phyloP scores from a whole-genome alignment of 177 flowering plant genomes.

The Vitis hybrid region DNA sequence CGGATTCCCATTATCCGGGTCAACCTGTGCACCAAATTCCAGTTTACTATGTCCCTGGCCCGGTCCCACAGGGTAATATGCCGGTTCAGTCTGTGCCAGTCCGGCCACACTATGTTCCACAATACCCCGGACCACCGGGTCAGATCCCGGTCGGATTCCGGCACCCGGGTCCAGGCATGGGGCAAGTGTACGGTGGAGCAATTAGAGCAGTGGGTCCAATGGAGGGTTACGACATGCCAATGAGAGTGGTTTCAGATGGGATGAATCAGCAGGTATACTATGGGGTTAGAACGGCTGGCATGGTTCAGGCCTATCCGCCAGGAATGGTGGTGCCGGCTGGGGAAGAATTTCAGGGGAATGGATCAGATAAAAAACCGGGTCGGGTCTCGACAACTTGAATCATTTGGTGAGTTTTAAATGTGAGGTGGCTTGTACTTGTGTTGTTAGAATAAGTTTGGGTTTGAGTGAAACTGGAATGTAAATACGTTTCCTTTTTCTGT shows the following conservation, averaged over 20 bases:
- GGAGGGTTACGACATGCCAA: constrained; percentile 31
- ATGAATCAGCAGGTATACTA: constrained; percentile 43
- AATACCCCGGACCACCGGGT: constrained; percentile 23
- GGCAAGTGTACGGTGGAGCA: constrained; percentile 42
- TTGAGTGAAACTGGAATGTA: too few species aligned
- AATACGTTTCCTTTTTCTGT: too few species aligned
- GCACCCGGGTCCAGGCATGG: constrained; percentile 36
- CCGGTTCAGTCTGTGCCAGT: constrained; percentile 45
- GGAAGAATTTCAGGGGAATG: constrained; percentile 28
- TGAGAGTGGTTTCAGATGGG: constrained; percentile 24
- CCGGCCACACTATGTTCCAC: constrained; percentile 42
- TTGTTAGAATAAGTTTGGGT: too few species aligned
- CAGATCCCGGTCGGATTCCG: constrained; percentile 44
- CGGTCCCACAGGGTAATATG: constrained; percentile 30
- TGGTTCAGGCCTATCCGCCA: constrained; percentile 33
- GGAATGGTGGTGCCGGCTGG: constrained; percentile 33
- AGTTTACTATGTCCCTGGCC: constrained; percentile 58
- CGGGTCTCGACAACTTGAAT: constrained; percentile 13
- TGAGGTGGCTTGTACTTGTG: too few species aligned
- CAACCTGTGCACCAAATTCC: constrained; percentile 43
- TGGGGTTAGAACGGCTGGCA: constrained; percentile 30
- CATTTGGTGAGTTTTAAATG: neutral
- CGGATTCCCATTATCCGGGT: constrained; percentile 38
- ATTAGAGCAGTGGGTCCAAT: constrained; percentile 25
- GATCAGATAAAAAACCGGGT: constrained; percentile 26